Evolutionary conservation across 768 basidiomycete species (phyloP).

Genomic region (Cystofilobasidium ferigula): DNA sequence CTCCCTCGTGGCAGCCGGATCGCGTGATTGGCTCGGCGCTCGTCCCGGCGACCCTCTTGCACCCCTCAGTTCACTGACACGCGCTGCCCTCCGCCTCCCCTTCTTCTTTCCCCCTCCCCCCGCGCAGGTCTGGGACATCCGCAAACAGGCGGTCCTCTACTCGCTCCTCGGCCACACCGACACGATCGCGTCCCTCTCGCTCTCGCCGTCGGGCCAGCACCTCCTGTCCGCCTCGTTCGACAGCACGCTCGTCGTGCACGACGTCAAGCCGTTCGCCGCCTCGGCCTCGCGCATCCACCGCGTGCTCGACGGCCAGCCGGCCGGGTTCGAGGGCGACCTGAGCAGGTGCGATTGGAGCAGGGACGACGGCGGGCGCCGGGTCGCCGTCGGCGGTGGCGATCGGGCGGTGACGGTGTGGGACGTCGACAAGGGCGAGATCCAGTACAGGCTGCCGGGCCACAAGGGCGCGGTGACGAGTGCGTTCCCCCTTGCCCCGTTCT

Average conservation of each 20-base stretch:
- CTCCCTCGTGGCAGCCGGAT: no score
- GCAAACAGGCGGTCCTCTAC: conserved; percentile 71
- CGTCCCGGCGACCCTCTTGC: no score
- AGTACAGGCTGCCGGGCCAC: conserved; percentile 54
- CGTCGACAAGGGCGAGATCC: conserved; percentile 34
- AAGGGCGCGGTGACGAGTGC: conserved; percentile 63
- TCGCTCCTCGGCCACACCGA: conserved; percentile 75
- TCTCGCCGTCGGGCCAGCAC: conserved; percentile 79
- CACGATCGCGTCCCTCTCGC: conserved; percentile 81
- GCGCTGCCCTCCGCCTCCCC: not conserved
- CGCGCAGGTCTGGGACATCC: conserved; percentile 70
- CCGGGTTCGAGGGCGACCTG: conserved; percentile 84
- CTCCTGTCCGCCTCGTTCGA: conserved; percentile 85
- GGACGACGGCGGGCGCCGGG: conserved; percentile 36
- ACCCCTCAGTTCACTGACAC: no score
- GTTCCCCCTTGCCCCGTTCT: not conserved
- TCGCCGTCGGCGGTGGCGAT: conserved; percentile 43
- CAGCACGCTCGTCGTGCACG: conserved; percentile 77
- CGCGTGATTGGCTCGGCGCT: no score
- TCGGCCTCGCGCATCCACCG: conserved; percentile 71
- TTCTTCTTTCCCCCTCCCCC: conserved; percentile 17
- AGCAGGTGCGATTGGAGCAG: conserved; percentile 70
- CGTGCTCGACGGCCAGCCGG: conserved; percentile 58
- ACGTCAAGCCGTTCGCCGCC: conserved; percentile 86
- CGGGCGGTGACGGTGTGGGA: conserved; percentile 42